phyloP scores from a whole-genome alignment of 345 rosid species.

The Anastatica hierochuntica region DNA sequence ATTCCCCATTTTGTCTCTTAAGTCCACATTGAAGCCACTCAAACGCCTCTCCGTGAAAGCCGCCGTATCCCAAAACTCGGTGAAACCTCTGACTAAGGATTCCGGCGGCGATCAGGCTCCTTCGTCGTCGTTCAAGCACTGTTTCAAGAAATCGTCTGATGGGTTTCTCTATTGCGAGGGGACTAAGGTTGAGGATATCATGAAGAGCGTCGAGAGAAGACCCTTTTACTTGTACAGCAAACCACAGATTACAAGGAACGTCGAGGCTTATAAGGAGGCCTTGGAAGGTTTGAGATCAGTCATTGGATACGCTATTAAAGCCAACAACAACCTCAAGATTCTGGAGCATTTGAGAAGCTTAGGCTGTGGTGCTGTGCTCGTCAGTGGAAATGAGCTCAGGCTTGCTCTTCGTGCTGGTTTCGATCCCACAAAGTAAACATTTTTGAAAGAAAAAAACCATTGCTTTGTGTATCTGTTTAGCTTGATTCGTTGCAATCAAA shows the following conservation, averaged over 20 bases:
- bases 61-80: slow-evolving; percentile 42
- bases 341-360: slow-evolving; percentile 81
- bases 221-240: slow-evolving; percentile 88
- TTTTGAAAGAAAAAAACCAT: too few species aligned
- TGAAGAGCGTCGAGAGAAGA: slow-evolving; percentile 69
- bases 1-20: slow-evolving; percentile 32
- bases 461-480: too few species aligned
- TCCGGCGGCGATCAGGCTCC: neutral
- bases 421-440: slow-evolving; percentile 66
- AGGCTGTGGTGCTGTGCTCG: slow-evolving; percentile 95
- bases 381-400: slow-evolving; percentile 91
- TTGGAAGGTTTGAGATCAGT: slow-evolving; percentile 58
- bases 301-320: slow-evolving; percentile 89
- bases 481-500: too few species aligned
- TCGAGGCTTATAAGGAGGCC: slow-evolving; percentile 71
- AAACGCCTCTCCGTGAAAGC: slow-evolving; percentile 42
- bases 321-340: slow-evolving; percentile 83
- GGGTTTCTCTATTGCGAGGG: slow-evolving; percentile 86
- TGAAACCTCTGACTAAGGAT: slow-evolving; percentile 22
- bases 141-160: slow-evolving; percentile 68
- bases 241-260: slow-evolving; percentile 78
- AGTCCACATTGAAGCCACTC: slow-evolving; percentile 15
- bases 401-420: slow-evolving; percentile 84
- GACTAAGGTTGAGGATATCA: slow-evolving; percentile 64
- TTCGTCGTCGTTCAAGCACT: slow-evolving; percentile 39